phyloP scores from a whole-genome alignment of 1,284 basidiomycete species.

The Schizopora paradoxa region DNA sequence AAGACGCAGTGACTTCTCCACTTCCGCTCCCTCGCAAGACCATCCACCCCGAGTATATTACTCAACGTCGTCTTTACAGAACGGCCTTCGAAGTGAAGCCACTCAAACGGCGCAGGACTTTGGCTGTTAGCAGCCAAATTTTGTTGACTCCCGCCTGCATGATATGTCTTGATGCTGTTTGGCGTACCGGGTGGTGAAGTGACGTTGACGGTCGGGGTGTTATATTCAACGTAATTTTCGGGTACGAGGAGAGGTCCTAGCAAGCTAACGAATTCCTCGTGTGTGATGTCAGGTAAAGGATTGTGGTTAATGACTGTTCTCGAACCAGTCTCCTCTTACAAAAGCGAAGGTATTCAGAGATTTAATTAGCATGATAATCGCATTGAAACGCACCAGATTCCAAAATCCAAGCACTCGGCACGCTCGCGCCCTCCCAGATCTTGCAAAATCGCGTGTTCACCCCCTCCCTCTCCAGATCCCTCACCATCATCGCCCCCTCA shows the following conservation, averaged over 20 bases:
- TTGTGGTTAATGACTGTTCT: constrained; percentile 78
- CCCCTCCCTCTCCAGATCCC: constrained; percentile 60
- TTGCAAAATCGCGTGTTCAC: constrained; percentile 70
- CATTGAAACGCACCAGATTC: constrained; percentile 59
- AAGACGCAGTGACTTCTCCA: constrained; percentile 77
- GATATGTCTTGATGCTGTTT: too few relatives aligned
- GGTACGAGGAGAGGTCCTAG: constrained; percentile 72
- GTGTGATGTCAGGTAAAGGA: constrained; percentile 75
- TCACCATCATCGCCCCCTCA: constrained; percentile 56
- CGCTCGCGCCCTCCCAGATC: constrained; percentile 60
- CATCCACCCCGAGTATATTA: constrained; percentile 72
- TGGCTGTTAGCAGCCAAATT: constrained; percentile 40
- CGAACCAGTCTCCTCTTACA: constrained; percentile 50
- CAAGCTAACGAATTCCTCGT: constrained; percentile 75
- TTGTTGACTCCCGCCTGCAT: too few relatives aligned
- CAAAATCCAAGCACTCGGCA: constrained; percentile 77
- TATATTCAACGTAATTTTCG: constrained; percentile 53
- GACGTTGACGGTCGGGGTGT: constrained; percentile 24
- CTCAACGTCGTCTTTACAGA: constrained; percentile 68
- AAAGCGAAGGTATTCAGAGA: constrained; percentile 1
- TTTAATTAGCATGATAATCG: not conserved
- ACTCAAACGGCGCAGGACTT: constrained; percentile 72
- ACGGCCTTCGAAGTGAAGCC: constrained; percentile 77
- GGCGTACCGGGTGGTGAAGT: constrained; percentile 18
- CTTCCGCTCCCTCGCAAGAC: constrained; percentile 70